Base-by-base conservation (phyloP, 129 eudicot species). In the Kitagawia praeruptora region DNA sequence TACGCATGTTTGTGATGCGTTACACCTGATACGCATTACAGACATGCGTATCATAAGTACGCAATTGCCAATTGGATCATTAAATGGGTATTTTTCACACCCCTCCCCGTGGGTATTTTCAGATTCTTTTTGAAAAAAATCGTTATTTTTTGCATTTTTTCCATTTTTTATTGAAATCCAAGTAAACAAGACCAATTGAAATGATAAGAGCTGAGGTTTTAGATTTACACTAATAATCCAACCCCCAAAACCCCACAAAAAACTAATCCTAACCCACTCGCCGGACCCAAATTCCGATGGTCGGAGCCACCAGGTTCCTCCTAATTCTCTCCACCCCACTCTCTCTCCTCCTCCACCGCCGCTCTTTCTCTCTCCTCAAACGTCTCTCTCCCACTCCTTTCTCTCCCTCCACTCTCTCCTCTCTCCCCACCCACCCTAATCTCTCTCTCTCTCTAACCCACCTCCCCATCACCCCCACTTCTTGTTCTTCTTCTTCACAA, bases 271-370 rank as follows among this genome's bases (percentile, higher is more conserved):
- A 49, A 4, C 4, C 13, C 46, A 6, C 46, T 21, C 70, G 39
- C 37, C 70, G 70, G 70, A 63, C 31, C 34, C 12, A 64, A 10
- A 10, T 31, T 9, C 71, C 40, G 73, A 84, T 89, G 85, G 83
- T 77, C 58, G 82, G 86, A 82, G 78, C 92, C 21, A 80, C 92
- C 76, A 86, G 80, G 82, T 81, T 88, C 21, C 51, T 85, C 81
- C 85, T 80, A 6, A 87, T 86, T 81, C 74, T 84, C 79, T 38
- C 82, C 85, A 72, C 67, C 53, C 86, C 91, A 42, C 37, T 85
- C 77, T 66, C 87, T 48, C 79, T 78, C 37, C 49, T 82, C 78
- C 85, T 70, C 81, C 88, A 27, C 85, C 82, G 82, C 45, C 85
- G 78, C 41, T 85, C 79, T 77, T 39, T 78, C 69, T 49, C 90